Evolutionary conservation across 495 filamentous ascomycete genomes (phyloP).

Genomic region (Daldinia concentrica): DNA sequence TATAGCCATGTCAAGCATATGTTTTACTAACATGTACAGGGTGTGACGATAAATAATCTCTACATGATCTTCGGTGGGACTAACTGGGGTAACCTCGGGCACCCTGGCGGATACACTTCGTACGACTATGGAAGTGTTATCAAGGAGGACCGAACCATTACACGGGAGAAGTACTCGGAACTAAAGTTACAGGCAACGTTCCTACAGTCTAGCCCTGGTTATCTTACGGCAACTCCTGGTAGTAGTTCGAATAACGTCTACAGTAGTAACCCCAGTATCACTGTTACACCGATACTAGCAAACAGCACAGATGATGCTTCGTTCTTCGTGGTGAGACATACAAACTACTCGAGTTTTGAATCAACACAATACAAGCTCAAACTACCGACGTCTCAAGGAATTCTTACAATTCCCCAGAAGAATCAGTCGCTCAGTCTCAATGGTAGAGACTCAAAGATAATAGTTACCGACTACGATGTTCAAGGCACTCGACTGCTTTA

Average conservation of each 20-base stretch:
- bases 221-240: conserved; percentile 65
- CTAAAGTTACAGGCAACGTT: conserved; percentile 80
- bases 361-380: conserved; percentile 69
- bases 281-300: conserved; percentile 66
- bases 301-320: conserved; percentile 58
- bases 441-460: conserved; percentile 77
- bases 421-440: conserved; percentile 68
- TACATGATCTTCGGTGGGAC: conserved; percentile 73
- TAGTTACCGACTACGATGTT: conserved; percentile 78
- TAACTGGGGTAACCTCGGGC: conserved; percentile 85
- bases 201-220: conserved; percentile 71
- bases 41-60: conserved; percentile 50
- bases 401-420: conserved; percentile 69
- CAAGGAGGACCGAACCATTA: conserved; percentile 69
- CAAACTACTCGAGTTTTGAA: conserved; percentile 63
- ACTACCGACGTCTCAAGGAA: conserved; percentile 68
- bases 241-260: conserved; percentile 46
- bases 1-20: conserved; percentile 10
- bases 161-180: conserved; percentile 81
- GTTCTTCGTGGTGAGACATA: conserved; percentile 73
- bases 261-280: conserved; percentile 62
- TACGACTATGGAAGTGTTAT: conserved; percentile 78
- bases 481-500: conserved; percentile 72
- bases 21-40: conserved; percentile 20
- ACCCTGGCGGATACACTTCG: conserved; percentile 75